Base-by-base conservation (phyloP, 1,139 yeast genomes). In the Geotrichum restrictum region DNA sequence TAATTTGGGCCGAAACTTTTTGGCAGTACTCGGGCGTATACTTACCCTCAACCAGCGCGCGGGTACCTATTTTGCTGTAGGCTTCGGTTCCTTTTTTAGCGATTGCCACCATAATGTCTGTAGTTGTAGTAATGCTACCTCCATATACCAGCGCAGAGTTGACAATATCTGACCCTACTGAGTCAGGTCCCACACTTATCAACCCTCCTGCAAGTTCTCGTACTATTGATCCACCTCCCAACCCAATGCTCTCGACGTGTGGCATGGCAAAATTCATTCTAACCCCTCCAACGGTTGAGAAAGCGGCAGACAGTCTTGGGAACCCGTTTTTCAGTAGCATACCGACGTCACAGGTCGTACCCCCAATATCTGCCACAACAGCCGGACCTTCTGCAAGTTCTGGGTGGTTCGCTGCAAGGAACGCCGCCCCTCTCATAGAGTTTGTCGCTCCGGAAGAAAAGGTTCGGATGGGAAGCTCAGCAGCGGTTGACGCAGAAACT, bases 321-420 rank as follows among this genome's bases (percentile, higher is more conserved):
- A 70, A 73, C 1, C 77, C 77, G 22, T 69, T 59, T 3, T 73
- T 66, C 3, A 72, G 59, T 24, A 74, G 57, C 46, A 73, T 57
- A 2, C 78, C 77, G 19, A 73, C 75, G 57, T 74, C 77, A n/a
- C 76, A 62, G 3, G 77, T 74, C 11, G 78, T 74, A 4, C 77
- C 78, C 18, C 77, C 77, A 41, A 74, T 68, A 57, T 74, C 77
- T 40, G 73, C 70, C 14, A 74, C 76, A 3, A 67, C 64, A 19
- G 60, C 51, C 24, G 51, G 49, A 45, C 70, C 73, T 4, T 55
- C 39, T 8, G 66, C 57, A 8, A 40, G 33, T 13, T 62, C 65
- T 16, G 57, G 53, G 19, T 69, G 68, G n/a, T 57, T 56, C 13
- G 71, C 60, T 47, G 75, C 69, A 18, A 72, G 58, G 52, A 73